A percentile compares a stretch with the other conserved stretches of the same genome.
These are phyloP conservation scores for Santalum album DNA, from an alignment of 164 flowering plant species.

Conservation along the genomic window DNA sequence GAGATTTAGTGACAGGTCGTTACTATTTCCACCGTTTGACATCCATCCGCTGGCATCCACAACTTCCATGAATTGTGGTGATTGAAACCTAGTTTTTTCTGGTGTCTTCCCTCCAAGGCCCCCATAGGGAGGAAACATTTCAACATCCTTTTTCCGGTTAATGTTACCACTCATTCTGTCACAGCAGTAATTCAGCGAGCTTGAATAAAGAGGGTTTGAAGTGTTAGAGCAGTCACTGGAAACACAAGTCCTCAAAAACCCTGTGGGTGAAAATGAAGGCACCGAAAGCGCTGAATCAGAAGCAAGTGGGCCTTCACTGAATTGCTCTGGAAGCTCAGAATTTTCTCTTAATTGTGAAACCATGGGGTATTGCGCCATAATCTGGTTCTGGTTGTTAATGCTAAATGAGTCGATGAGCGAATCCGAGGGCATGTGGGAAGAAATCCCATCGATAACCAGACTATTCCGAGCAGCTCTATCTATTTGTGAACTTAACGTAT, in stretches of 20 bases:
- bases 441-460: slow-evolving; percentile 21
- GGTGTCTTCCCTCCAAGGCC: slow-evolving; percentile 17
- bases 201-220: slow-evolving; percentile 18
- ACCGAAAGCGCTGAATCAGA: slow-evolving; percentile 19
- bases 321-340: slow-evolving; percentile 20
- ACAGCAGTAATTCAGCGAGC: slow-evolving; percentile 18
- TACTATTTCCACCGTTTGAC: slow-evolving; percentile 23
- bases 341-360: slow-evolving; percentile 29
- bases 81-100: slow-evolving; percentile 15
- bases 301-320: slow-evolving; percentile 21
- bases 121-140: slow-evolving; percentile 12
- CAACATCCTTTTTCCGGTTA: slow-evolving; percentile 23
- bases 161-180: slow-evolving; percentile 17
- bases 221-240: slow-evolving; percentile 18
- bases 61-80: slow-evolving; percentile 16
- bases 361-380: slow-evolving; percentile 29
- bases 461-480: slow-evolving; percentile 17
- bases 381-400: slow-evolving; percentile 25
- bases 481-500: slow-evolving; percentile 13
- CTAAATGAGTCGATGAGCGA: slow-evolving; percentile 22
- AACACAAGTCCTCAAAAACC: slow-evolving; percentile 15
- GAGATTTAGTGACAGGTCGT: slow-evolving; percentile 66
- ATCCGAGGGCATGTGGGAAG: slow-evolving; percentile 19
- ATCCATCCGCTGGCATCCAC: slow-evolving; percentile 24
- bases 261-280: slow-evolving; percentile 22